Conservation (phyloP, 2,329 filamentous ascomycete genomes). For the Chalara sp. region DNA sequence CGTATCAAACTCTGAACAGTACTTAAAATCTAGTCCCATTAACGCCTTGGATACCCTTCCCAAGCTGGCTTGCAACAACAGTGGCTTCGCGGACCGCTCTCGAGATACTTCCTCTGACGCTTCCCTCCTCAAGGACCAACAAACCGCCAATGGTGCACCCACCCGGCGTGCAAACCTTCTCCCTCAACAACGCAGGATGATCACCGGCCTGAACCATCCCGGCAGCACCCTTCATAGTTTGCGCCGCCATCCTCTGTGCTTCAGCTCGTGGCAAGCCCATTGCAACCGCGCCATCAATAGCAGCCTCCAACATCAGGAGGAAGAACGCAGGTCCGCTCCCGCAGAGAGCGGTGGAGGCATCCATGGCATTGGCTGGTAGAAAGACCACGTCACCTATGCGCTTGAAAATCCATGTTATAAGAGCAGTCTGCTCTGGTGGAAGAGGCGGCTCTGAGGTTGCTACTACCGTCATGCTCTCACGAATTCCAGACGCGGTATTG, state of each 20-base stretch:
- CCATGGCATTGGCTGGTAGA: constrained; percentile 62
- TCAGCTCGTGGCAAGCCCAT: constrained; percentile 70
- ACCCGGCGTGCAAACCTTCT: constrained; percentile 72
- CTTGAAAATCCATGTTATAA: constrained; percentile 72
- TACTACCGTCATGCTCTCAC: constrained; percentile 79
- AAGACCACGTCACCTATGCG: constrained; percentile 65
- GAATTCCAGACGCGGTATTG: constrained; percentile 73
- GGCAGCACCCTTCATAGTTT: constrained; percentile 70
- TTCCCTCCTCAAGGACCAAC: constrained; percentile 66
- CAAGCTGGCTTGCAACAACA: constrained; percentile 60
- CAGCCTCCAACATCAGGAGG: constrained; percentile 66
- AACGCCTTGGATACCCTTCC: constrained; percentile 40
- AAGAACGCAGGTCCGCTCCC: constrained; percentile 73
- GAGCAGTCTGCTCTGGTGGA: constrained; percentile 40
- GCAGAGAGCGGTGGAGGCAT: constrained; percentile 66
- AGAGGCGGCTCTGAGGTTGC: constrained; percentile 54
- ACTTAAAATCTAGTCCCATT: constrained; percentile 37
- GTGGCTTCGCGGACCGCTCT: constrained; percentile 66
- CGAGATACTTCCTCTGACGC: constrained; percentile 59
- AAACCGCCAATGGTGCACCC: constrained; percentile 73
- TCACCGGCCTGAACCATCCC: constrained; percentile 62
- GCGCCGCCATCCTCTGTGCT: constrained; percentile 70
- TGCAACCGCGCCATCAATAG: constrained; percentile 70
- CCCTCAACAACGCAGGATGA: constrained; percentile 67
- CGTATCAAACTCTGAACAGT: not conserved